phyloP scores from a whole-genome alignment of 2,329 filamentous ascomycete species.

The Scedosporium boydii region DNA sequence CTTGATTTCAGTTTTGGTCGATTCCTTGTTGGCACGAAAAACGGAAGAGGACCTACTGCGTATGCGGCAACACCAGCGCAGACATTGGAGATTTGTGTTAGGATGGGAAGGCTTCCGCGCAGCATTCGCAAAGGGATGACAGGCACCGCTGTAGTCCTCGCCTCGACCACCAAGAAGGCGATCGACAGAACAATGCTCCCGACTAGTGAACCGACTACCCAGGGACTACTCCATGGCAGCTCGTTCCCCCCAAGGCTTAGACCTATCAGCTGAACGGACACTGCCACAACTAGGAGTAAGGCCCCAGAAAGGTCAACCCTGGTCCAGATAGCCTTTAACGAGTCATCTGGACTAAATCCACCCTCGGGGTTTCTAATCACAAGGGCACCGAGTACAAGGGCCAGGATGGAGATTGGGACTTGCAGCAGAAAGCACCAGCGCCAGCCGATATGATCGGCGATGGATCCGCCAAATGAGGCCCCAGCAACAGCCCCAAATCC shows the following conservation, averaged over 20 bases:
- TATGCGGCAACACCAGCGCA: conserved; percentile 44
- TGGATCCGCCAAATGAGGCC: conserved; percentile 47
- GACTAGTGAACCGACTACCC: conserved; percentile 34
- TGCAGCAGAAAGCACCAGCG: conserved; percentile 57
- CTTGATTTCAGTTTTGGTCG: not conserved
- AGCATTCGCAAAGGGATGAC: conserved; percentile 50
- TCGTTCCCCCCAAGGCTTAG: conserved; percentile 48
- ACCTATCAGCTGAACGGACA: conserved; percentile 47
- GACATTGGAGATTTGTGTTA: conserved; percentile 41
- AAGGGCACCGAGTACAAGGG: conserved; percentile 40
- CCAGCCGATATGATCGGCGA: conserved; percentile 59
- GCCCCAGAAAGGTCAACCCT: conserved; percentile 48
- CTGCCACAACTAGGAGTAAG: conserved; percentile 44
- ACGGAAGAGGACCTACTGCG: conserved; percentile 3
- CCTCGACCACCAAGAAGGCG: conserved; percentile 38
- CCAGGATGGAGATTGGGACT: conserved; percentile 48
- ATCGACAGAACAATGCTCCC: conserved; percentile 27
- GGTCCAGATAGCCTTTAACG: not conserved
- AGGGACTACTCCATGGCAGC: conserved; percentile 38
- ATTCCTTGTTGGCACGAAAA: not conserved
- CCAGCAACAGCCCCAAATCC: conserved; percentile 50
- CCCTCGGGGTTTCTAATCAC: conserved; percentile 28
- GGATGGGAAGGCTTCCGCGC: conserved; percentile 38
- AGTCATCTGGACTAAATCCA: not conserved
- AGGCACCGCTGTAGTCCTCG: conserved; percentile 37